Evolutionary conservation across 116 monocot genomes (phyloP), one percentile per base, ranked within the genome.

Genomic region (Cymodocea nodosa): DNA sequence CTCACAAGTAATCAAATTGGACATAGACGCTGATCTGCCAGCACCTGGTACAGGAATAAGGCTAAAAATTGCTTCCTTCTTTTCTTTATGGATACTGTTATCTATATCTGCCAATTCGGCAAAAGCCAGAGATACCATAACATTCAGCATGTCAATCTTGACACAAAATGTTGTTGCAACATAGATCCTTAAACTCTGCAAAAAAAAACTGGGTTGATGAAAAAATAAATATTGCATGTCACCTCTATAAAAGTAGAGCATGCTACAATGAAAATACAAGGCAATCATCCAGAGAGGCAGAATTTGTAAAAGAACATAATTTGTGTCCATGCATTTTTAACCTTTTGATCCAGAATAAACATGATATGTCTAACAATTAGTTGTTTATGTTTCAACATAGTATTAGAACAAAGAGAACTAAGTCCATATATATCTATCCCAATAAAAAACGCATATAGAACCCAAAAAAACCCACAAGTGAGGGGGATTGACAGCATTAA

Each of bases 141-240:
- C 20, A 8, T 65, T 69, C 39, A 95, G 66, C 23, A 53, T 35
- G 40, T 79, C 78, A 40, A 59, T 60, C 17, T 62, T 15, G n/a
- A 59, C 23, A 4, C 50, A 71, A 25, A 78, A 67, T 3, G 67
- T 59, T 62, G 64, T 59, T 30, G 71, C 23, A 52, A 79, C 81
- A 70, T 95, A 95, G 55, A 95, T 63, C 74, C 90, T 85, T 77
- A 90, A 72, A 66, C 64, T 83, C 95, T 94, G 89, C 20, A 48
- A 62, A 62, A 37, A n/a, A 71, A 34, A n/a, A 11, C 7, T 23
- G 57, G 1, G 23, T 23, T 55, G 30, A 8, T 35, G 22, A 34
- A 16, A 35, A 66, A 65, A 24, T 24, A 40, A 19, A 71, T 13
- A 72, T 20, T 12, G 15, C 23, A 12, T 24, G 22, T 2, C 13